Conservation (phyloP, 441 rosid species). For the Kokia cookei region DNA sequence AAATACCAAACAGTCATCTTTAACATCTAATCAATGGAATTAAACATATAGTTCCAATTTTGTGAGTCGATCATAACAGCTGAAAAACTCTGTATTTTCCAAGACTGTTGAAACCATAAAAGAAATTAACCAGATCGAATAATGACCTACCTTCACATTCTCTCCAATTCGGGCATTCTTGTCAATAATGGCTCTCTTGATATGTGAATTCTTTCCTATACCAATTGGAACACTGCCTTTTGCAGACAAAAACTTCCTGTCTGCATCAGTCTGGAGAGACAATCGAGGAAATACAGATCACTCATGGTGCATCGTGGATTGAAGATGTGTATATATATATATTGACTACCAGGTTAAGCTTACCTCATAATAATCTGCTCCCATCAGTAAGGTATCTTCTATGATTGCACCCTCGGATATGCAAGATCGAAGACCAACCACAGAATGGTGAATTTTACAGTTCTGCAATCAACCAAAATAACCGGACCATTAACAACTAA, state of each 20-base stretch:
- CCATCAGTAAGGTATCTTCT: conserved; percentile 87
- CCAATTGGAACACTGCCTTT: conserved; percentile 96
- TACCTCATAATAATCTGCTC: conserved; percentile 97
- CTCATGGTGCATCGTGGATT: background rate
- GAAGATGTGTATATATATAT: background rate
- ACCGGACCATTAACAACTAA: background rate
- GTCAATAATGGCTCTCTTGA: conserved; percentile 92
- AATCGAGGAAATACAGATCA: background rate
- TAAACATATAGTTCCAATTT: background rate
- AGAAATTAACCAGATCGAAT: background rate
- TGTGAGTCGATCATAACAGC: background rate
- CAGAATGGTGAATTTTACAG: conserved; percentile 91
- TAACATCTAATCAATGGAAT: background rate
- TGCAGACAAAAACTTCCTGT: conserved; percentile 80
- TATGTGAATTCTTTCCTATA: conserved; percentile 75
- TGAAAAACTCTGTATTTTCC: background rate
- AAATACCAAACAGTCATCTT: background rate
- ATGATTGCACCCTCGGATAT: conserved; percentile 91
- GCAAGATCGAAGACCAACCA: conserved; percentile 91
- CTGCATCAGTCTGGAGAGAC: conserved; percentile 76
- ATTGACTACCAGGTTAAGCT: background rate
- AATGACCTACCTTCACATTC: conserved; percentile 59
- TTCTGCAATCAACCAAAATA: conserved; percentile 33
- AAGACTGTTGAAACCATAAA: background rate
- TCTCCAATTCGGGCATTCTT: conserved; percentile 92